Base-by-base conservation (phyloP, 345 rosid genomes). In the Citrus mangshanensis region DNA sequence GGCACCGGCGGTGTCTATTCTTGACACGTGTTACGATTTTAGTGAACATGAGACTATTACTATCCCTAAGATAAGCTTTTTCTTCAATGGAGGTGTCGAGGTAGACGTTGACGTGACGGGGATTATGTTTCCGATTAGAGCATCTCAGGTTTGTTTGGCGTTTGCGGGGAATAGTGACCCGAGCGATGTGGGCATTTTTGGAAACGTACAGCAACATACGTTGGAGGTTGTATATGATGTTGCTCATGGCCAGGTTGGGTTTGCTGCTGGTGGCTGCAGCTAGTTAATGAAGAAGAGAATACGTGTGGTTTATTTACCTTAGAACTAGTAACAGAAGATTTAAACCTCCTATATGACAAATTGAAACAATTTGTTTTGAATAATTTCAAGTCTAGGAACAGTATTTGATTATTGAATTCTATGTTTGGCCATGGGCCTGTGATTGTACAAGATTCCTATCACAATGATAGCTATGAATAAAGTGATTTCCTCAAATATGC, bases 11-110 rank as follows among this genome's bases (percentile, higher is more conserved):
- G 78, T 90, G 6, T 84, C 92, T 21, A 88, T 95, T 59, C 84
- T 95, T 9, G 97, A 92, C 89, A 93, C 98, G 32, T 95, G 98
- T 78, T 95, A 85, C 60, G 92, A 95, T 72, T 72, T 95, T 21
- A 92, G 81, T 70, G 81, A 79, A 0, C 85, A 81, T 14, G 62
- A 68, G 1, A 74, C 88, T 1, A 71, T 86, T 12, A 3, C 55
- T 10, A 32, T 93, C 3, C 98, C 98, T 0, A 86, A 76, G 30
- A 86, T 95, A 4, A 80, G 86, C 49, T 81, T 95, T 49, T 73
- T 49, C 34, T 91, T 95, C 72, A 77, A 55, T 38, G 92, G 91
- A 0, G 89, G 85, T 1, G 82, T 83, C 0, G 82, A 72, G 30
- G 87, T 92, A 46, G 88, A 86, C 22, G 78, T 95, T 9, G 89